Evolutionary conservation across 78 protist genomes (phyloP), one percentile per base, ranked within the genome.

Genomic region (Dictyostelium firmibasis): DNA sequence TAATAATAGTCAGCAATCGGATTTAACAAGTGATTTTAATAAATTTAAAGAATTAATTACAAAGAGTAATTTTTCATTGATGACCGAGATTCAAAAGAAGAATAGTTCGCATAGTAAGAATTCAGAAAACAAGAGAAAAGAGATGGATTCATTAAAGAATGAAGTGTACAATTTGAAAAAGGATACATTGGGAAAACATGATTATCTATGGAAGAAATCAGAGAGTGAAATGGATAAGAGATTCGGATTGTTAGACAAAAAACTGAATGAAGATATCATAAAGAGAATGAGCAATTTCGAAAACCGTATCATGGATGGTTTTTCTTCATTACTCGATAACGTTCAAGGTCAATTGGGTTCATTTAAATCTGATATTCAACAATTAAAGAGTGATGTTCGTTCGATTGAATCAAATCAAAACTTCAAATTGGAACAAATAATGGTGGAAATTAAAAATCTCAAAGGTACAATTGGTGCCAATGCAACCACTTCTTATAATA

Each of bases 201-300:
- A 82, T 82, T 82, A 82, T 33, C 16, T 82, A 7, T 82, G 75
- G 70, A 82, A 82, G 60, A 82, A 82, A 33, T 57, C 70, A 27
- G 86, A 82, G 18, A n/a, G 60, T 57, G 86, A 82, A 82, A 20
- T 60, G 70, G 86, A 82, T 57, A 82, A 60, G 38, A 50, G 86
- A 57, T 82, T 82, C 18, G 11, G 50, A 23, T 1, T 31, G 1
- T 57, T 82, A 6, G 76, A 82, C 20, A 82, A 82, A 29, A 82
- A 57, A 35, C 29, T 82, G 20, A 57, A 82, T 60, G 86, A 82
- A 13, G 86, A 57, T 29, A 57, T 82, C 31, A 29, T 16, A 3
- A 47, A 60, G 35, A 82, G 47, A 25, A 31, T 57, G 23, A 14
- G 35, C 20, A 57, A 7, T 20, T 20, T 57, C 29, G 86, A 82